Evolutionary conservation across 306 rosid genomes (phyloP).

Genomic region (Trifolium pratense): DNA sequence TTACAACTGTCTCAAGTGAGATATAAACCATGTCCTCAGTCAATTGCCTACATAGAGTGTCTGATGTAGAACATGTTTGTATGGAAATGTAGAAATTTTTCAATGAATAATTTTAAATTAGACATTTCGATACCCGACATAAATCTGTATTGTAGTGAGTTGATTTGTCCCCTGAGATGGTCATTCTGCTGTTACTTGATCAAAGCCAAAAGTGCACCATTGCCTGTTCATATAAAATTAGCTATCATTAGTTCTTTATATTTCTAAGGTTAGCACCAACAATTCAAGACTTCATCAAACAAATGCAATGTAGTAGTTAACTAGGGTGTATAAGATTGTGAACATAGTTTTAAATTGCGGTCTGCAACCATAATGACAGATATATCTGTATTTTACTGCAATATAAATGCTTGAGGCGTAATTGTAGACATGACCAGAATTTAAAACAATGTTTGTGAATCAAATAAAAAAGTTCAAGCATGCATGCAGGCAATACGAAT

Average conservation of each 20-base stretch:
- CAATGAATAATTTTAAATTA: conserved; percentile 36
- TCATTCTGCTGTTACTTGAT: conserved; percentile 44
- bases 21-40: too few species aligned
- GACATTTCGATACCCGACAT: conserved; percentile 24
- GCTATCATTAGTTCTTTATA: conserved; percentile 3
- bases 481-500: neutral
- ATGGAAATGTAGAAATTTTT: conserved; percentile 34
- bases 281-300: conserved; percentile 26
- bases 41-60: conserved; percentile 29
- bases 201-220: conserved; percentile 88
- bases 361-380: too few species aligned
- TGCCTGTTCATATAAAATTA: conserved; percentile 71
- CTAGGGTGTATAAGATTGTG: neutral
- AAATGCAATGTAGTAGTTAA: neutral
- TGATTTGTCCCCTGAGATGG: conserved; percentile 28
- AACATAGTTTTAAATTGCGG: too few species aligned
- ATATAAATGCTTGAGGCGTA: too few species aligned
- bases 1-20: too few species aligned
- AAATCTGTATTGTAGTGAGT: conserved; percentile 15
- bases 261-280: conserved; percentile 18
- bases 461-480: conserved; percentile 10
- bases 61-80: conserved; percentile 45
- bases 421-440: too few species aligned
- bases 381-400: too few species aligned
- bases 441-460: neutral